These are phyloP conservation scores for Phoenix roebelenii DNA, from an alignment of 176 grass and related monocot species.

Conservation along the genomic window DNA sequence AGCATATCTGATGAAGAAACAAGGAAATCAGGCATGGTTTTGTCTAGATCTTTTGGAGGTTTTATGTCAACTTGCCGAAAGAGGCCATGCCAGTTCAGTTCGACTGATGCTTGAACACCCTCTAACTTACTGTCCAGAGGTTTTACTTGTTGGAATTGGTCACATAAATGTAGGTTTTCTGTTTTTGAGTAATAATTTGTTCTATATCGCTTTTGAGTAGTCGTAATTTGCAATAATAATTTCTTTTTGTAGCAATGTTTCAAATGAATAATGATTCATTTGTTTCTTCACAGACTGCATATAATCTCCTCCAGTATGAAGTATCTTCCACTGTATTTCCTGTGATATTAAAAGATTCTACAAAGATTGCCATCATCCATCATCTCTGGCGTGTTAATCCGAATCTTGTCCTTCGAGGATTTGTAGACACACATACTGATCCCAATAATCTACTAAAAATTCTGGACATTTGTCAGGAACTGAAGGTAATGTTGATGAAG, in stretches of 20 bases:
- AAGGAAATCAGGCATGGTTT: slow-evolving; percentile 80
- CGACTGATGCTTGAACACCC: slow-evolving; percentile 53
- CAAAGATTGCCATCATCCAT: slow-evolving; percentile 35
- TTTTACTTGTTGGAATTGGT: slow-evolving; percentile 70
- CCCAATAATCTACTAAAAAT: slow-evolving; percentile 52
- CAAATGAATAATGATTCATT: neutral
- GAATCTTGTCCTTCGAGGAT: slow-evolving; percentile 61
- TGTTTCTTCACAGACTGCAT: slow-evolving; percentile 61
- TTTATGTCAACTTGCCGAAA: slow-evolving; percentile 73
- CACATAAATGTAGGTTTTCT: slow-evolving; percentile 55
- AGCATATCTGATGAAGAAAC: slow-evolving; percentile 27
- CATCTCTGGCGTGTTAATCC: slow-evolving; percentile 67
- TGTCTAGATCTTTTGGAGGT: slow-evolving; percentile 76
- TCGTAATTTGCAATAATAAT: too few relatives aligned
- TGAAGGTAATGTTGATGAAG: slow-evolving; percentile 45
- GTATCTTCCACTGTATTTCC: slow-evolving; percentile 61
- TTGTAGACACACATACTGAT: slow-evolving; percentile 65
- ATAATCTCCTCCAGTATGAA: slow-evolving; percentile 84
- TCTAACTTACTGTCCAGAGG: slow-evolving; percentile 58
- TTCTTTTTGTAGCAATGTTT: too few relatives aligned
- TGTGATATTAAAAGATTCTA: slow-evolving; percentile 61
- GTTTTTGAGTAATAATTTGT: too few relatives aligned
- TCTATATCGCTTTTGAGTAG: too few relatives aligned
- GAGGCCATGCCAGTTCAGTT: slow-evolving; percentile 61
- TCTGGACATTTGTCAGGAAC: slow-evolving; percentile 64